Evolutionary conservation across 768 basidiomycete species (phyloP).

Genomic region (Glaciozyma antarctica): DNA sequence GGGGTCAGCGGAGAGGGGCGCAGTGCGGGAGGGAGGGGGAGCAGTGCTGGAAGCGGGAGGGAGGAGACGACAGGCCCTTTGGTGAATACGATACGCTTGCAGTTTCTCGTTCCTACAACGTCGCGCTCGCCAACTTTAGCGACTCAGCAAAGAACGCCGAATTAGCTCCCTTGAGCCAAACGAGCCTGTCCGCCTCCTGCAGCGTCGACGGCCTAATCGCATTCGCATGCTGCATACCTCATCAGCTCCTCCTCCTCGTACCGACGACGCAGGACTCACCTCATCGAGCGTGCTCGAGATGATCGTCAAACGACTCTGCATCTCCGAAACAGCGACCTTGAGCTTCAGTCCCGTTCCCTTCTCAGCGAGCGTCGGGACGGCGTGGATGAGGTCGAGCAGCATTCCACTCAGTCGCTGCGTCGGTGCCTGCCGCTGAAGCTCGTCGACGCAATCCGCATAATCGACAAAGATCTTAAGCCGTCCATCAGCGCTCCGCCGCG

Average conservation of each 20-base stretch:
- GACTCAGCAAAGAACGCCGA: constrained; percentile 4
- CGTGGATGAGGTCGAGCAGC: constrained; percentile 63
- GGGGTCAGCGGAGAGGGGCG: too few species aligned
- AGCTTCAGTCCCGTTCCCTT: constrained; percentile 4
- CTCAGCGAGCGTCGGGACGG: constrained; percentile 12
- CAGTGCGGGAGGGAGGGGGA: too few species aligned
- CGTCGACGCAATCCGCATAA: constrained; percentile 67
- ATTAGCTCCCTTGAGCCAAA: constrained; percentile 26
- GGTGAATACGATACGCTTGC: not conserved
- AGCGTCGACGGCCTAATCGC: constrained; percentile 15
- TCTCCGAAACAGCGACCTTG: constrained; percentile 14
- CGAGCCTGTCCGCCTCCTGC: constrained; percentile 15
- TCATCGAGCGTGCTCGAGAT: not conserved
- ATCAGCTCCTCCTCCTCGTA: too few species aligned
- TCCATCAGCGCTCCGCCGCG: constrained; percentile 34
- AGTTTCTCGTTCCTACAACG: not conserved
- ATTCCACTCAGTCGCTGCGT: constrained; percentile 68
- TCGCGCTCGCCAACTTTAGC: not conserved
- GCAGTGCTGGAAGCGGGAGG: too few species aligned
- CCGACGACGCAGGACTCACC: not conserved
- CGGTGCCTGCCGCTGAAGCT: constrained; percentile 75
- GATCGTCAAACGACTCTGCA: constrained; percentile 13
- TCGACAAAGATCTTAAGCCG: constrained; percentile 78
- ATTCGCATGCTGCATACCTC: constrained; percentile 5
- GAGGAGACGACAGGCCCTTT: too few species aligned